Evolutionary conservation across 2,329 filamentous ascomycete species (phyloP).

Genomic region (Neurospora sp.): DNA sequence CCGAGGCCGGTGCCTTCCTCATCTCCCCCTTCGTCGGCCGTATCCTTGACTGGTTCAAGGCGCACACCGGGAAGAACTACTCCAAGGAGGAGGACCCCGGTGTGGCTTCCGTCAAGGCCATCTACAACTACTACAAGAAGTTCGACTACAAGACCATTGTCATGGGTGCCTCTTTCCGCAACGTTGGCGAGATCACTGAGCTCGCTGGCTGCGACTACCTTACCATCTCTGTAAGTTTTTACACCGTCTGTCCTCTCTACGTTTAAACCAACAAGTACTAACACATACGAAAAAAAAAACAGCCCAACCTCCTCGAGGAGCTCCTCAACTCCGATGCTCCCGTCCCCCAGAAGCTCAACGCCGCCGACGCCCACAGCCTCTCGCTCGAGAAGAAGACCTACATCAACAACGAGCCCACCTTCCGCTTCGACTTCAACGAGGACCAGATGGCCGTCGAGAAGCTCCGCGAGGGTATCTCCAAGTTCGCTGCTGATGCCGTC

Average conservation of each 20-base stretch:
- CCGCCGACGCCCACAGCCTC: conserved; percentile 52
- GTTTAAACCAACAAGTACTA: neutral
- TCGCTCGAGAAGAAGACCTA: conserved; percentile 83
- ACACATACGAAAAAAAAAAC: conserved; percentile 7
- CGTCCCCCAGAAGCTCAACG: conserved; percentile 89
- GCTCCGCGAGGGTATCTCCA: conserved; percentile 97
- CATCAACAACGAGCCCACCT: conserved; percentile 77
- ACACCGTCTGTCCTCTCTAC: neutral
- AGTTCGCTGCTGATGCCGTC: conserved; percentile 92
- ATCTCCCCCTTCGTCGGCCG: conserved; percentile 99
- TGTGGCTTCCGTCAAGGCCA: conserved; percentile 83
- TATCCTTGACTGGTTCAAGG: conserved; percentile 99
- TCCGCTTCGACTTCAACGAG: conserved; percentile 99
- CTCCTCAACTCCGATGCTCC: conserved; percentile 72
- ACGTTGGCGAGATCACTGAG: conserved; percentile 92
- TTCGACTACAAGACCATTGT: conserved; percentile 98
- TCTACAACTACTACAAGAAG: conserved; percentile 99
- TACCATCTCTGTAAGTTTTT: conserved; percentile 73
- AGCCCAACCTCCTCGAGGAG: conserved; percentile 90
- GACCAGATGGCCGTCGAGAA: conserved; percentile 99
- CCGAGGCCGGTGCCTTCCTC: conserved; percentile 91
- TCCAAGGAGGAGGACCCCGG: conserved; percentile 83
- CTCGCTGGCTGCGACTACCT: conserved; percentile 97
- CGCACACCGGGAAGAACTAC: conserved; percentile 88
- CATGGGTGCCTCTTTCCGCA: conserved; percentile 99